phyloP scores from a whole-genome alignment of 768 basidiomycete species.

The Fistulinella prunicolor region DNA sequence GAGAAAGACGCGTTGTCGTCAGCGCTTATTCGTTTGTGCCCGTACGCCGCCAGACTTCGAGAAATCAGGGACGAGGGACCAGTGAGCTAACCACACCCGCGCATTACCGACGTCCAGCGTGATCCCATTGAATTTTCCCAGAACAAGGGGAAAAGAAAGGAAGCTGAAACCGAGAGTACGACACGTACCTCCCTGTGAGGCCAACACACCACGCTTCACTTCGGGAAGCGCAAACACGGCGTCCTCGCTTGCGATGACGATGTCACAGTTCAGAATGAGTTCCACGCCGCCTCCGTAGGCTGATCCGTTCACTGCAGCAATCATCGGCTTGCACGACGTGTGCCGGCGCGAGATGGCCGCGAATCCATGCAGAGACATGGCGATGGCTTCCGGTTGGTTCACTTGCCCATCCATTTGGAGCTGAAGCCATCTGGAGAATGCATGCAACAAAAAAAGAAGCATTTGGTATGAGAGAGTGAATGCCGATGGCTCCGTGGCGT shows the following conservation, averaged over 20 bases:
- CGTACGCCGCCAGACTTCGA: conserved; percentile 1
- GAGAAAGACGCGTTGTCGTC: conserved; percentile 3
- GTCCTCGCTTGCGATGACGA: conserved; percentile 65
- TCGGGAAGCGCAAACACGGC: conserved; percentile 75
- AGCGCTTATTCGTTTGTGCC: conserved; percentile 9
- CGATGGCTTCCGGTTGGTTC: conserved; percentile 43
- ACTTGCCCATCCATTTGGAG: conserved; percentile 43
- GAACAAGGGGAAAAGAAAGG: not conserved
- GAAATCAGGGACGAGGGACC: not conserved
- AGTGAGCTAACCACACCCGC: not conserved
- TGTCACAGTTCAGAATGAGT: conserved; percentile 71
- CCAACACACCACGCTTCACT: conserved; percentile 74
- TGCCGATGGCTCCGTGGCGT: not conserved
- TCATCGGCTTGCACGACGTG: conserved; percentile 63
- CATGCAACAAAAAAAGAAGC: not conserved
- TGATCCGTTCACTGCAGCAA: conserved; percentile 79
- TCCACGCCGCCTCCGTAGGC: conserved; percentile 68
- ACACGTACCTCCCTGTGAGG: conserved; percentile 62
- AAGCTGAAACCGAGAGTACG: not conserved
- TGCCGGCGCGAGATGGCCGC: conserved; percentile 69
- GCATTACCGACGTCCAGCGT: not conserved
- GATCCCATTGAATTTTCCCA: not conserved
- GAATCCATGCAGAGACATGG: conserved; percentile 55
- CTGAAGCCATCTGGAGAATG: conserved; percentile 53
- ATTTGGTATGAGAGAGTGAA: not conserved